Base-by-base conservation (phyloP, 2,329 filamentous ascomycete genomes). In the Didymella exigua region DNA sequence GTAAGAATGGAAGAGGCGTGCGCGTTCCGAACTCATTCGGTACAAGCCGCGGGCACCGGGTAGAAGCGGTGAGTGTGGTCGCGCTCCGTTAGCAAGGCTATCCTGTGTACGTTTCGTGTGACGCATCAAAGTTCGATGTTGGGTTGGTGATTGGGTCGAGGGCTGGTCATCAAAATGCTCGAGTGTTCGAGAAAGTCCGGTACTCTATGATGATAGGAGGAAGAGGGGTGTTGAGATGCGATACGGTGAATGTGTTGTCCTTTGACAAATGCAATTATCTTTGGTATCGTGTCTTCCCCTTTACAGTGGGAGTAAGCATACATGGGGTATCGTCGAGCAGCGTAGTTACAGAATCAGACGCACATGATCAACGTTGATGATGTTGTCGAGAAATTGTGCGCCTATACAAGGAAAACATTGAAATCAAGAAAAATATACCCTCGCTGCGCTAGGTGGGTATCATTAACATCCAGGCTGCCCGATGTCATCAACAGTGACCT, bases 381-480 rank as follows among this genome's bases (percentile, higher is more conserved):
- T 43, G 9, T 49, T 23, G 26, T 50, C 9, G 29, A 33, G 11
- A 37, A 13, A 24, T 23, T 38, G 31, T 14, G 52, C 19, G 31
- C 51, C 55, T 42, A 31, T 33, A 43, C 16, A 30, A 24, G 18
- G 45, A 34, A 26, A 31, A 33, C n/a, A 45, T 27, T 23, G 18
- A 52, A 30, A 36, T 11, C 49, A 42, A 27, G 47, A 33, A 54
- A 43, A 29, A 27, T 37, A 18, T 51, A 60, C 54, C 62, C 37
- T 60, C 54, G 59, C 60, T 67, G 63, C 60, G 47, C 63, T 65
- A 63, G 60, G 59, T 60, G 54, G 51, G 60, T 59, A 60, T 34
- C 27, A 5, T 43, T 4, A 26, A 30, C 16, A 14, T 56, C 48
- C 46, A 18, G 34, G 29, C 41, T 48, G 47, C 49, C 50, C 41